phyloP scores from a whole-genome alignment of 2,329 filamentous ascomycete species.

The Hymenoscyphus fructigenus region DNA sequence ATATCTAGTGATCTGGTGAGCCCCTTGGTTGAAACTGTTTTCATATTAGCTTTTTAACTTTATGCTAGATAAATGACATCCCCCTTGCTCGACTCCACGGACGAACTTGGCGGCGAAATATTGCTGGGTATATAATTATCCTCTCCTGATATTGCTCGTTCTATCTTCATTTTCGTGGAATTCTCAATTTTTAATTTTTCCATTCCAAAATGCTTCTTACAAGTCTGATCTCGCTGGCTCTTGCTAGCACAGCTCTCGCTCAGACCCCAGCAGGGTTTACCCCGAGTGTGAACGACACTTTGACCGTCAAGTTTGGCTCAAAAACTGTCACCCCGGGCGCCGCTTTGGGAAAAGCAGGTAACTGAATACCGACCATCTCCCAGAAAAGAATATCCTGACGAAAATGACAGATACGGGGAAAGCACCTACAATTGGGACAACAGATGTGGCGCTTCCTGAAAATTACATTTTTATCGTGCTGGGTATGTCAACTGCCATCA shows the following conservation, averaged over 20 bases:
- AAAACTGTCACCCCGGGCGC: conserved; percentile 17
- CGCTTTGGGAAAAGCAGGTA: conserved; percentile 19
- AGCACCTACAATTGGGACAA: conserved; percentile 19
- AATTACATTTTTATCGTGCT: conserved; percentile 22
- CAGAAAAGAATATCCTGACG: not conserved
- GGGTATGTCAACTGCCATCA: conserved; percentile 5
- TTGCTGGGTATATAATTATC: conserved; percentile 6
- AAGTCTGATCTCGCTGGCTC: conserved; percentile 4
- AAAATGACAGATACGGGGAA: conserved; percentile 10
- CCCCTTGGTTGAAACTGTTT: not conserved
- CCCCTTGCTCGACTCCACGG: not conserved
- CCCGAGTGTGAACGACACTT: conserved; percentile 16
- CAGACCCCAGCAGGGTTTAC: conserved; percentile 19
- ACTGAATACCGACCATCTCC: not conserved
- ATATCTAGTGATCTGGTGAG: not conserved
- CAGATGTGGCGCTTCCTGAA: conserved; percentile 13
- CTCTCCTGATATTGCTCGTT: not conserved
- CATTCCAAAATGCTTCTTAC: conserved; percentile 16
- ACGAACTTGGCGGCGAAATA: conserved; percentile 2
- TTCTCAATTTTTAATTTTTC: not conserved
- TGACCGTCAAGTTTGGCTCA: conserved; percentile 18
- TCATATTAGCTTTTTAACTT: not conserved
- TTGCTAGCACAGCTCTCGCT: conserved; percentile 8
- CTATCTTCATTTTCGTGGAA: not conserved
- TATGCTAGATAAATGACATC: not conserved